Base-by-base conservation (phyloP, 352 stramenopile species). In the Globisporangium mamillatum region DNA sequence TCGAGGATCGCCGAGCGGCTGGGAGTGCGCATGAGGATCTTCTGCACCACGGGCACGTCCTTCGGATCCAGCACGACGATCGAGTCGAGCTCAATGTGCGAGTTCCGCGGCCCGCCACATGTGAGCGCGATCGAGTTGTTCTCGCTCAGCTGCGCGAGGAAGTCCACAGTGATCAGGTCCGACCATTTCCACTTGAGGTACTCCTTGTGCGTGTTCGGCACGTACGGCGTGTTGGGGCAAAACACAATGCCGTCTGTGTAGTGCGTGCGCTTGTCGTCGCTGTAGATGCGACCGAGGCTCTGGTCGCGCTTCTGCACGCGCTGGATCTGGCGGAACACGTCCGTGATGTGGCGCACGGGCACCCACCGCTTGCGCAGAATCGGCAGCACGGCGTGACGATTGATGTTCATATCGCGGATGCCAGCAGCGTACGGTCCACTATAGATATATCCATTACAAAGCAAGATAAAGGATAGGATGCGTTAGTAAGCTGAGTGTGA, bases 111-210 rank as follows among this genome's bases (percentile, higher is more conserved):
- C 0, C 86, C 89, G 38, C 87, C 82, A 58, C 88, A 95, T 14
- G 79, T 87, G 50, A 97, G 72, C 64, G 79, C 73, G 16, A 97
- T 64, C 6, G 63, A 60, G 66, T 92, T 86, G 24, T 77, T 76
- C 58, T 88, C 83, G 44, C 84, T 78, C 46, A 92, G 63, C 20
- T 77, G 73, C 58, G 80, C 83, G 64, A 92, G 63, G 62, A 97
- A 93, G 69, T 97, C 91, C 34, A 97, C 80, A 22, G 89, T 97
- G 69, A 96, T 96, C 60, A 96, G 73, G 73, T 97, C 91, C 44
- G 84, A 82, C 89, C 89, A 97, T 73, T 97, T 97, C 91, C 91
- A 97, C 77, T 97, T 97, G 63, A 97, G 77, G 66, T 95, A 95
- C 63, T 95, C 88, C 68, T 89, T 87, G 80, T 95, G 82, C 44